Base-by-base conservation (phyloP, 305 asterid species). In the Striga hermonthica region DNA sequence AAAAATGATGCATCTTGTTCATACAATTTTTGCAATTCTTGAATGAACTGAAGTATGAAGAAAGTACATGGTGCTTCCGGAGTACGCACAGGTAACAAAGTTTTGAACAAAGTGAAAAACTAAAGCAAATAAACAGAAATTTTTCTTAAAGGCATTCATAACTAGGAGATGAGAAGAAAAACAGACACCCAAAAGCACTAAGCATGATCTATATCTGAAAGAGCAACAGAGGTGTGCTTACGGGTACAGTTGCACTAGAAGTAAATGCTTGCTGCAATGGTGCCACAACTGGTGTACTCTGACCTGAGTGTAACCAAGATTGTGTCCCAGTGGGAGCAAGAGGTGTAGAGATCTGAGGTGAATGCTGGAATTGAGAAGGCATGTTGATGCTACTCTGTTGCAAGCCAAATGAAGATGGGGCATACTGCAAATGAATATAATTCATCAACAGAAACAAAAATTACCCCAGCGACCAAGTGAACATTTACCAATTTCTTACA, bases 281-380 rank as follows among this genome's bases (percentile, higher is more conserved):
- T 72, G 90, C 78, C 78, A 75, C 79, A 74, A 61, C 82, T 15
- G 88, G 68, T 11, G 89, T 75, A 72, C 75, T 76, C 71, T 84
- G 98, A 83, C 68, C 73, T 49, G 91, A 79, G 44, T 82, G 86
- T 76, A 82, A 48, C 97, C 94, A 88, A 13, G 86, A 83, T 54
- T 87, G 97, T 8, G 77, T 81, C 12, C 82, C 87, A 31, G 75
- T 55, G 39, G 91, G 77, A 72, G 70, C 83, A 68, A 64, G 66
- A 58, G 93, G 89, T 54, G 80, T 75, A 73, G 85, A 76, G 74
- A 79, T 72, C 77, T 83, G 98, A 44, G 89, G 68, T 72, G 89
- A 79, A 55, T 82, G 84, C 69, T 85, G 96, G 67, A 78, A 80
- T 57, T 83, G 96, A 9, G 88, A 75, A 5, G 87, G 50, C 76